Percentiles rank a stretch among this genome's conserved stretches.
phyloP scores from a whole-genome alignment of 345 rosid species.

The Eucalyptus decipiens region DNA sequence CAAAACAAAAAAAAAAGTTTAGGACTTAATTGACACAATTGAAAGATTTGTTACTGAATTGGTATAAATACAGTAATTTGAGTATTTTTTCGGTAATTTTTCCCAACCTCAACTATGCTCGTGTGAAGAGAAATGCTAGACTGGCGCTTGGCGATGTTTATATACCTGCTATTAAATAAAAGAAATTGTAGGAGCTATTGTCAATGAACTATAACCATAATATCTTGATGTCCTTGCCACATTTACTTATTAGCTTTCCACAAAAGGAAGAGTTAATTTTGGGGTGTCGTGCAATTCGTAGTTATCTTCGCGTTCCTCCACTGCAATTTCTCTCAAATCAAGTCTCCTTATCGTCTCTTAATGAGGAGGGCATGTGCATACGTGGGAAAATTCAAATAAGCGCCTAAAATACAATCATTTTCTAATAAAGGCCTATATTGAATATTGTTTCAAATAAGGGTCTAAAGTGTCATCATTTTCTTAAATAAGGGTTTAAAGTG shows the following conservation, averaged over 20 bases:
- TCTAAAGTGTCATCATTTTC: accelerated
- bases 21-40: accelerated
- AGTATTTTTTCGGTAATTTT: not conserved
- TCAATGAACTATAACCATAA: not conserved
- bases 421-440: accelerated
- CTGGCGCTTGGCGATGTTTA: not conserved
- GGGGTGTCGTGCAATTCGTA: not conserved
- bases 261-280: not conserved
- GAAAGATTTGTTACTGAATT: accelerated
- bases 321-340: not conserved
- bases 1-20: accelerated
- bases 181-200: not conserved
- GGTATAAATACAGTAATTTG: not conserved
- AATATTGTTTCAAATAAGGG: accelerated
- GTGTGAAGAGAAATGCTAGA: too few species aligned
- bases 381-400: too few species aligned
- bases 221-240: not conserved
- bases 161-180: not conserved
- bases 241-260: not conserved
- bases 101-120: not conserved
- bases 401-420: accelerated
- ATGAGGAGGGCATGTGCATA: not conserved
- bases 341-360: too few species aligned
- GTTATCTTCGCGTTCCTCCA: not conserved
- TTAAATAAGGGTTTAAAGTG: accelerated